Evolutionary conservation across 2,329 filamentous ascomycete genomes (phyloP), one percentile per base, ranked within the genome.

Genomic region (Fusarium torulosum): DNA sequence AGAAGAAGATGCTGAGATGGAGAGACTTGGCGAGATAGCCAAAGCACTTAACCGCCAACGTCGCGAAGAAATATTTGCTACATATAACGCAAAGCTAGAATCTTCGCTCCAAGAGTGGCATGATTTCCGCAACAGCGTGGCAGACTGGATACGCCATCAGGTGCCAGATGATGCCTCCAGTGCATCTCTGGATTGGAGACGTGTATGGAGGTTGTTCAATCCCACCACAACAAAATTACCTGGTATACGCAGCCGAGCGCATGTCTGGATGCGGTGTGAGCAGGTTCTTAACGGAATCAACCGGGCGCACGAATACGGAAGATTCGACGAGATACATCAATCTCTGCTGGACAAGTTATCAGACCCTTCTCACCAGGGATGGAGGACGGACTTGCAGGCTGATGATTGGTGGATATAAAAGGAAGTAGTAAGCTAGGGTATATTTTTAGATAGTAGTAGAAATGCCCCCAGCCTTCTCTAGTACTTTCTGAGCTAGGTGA

Each of bases 251-350:
- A 61, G 60, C 15, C 41, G 55, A 10, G 46, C 27, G 4, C 37
- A 21, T 11, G 44, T 61, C 7, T 61, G 58, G 58, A 3, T 41
- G 2, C 31, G 35, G 2, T 60, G 55, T 2, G 13, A 60, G 13
- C 14, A 14, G 7, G 35, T 61, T 3, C 10, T 53, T 6, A 6
- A 25, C 6, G 4, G 17, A 10, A 19, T 61, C 2, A 13, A 15
- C 15, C 2, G 11, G 19, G 44, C 21, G 3, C 33, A 20, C 4
- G 11, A 35, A 4, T 4, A 4, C n/a, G 57, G 14, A 2, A 1
- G 13, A 8, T 7, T 60, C 11, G n/a, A 20, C 0, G 20, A 35
- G 5, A 41, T 42, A 17, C 27, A 42, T 9, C 10, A 15, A 3
- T 19, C 41, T 1, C 27, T 59, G 3, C 0, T 6, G 3, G 14